These are phyloP conservation scores for Lophiostoma macrostomum DNA, from an alignment of 495 filamentous ascomycete genomes.

Conservation along the genomic window DNA sequence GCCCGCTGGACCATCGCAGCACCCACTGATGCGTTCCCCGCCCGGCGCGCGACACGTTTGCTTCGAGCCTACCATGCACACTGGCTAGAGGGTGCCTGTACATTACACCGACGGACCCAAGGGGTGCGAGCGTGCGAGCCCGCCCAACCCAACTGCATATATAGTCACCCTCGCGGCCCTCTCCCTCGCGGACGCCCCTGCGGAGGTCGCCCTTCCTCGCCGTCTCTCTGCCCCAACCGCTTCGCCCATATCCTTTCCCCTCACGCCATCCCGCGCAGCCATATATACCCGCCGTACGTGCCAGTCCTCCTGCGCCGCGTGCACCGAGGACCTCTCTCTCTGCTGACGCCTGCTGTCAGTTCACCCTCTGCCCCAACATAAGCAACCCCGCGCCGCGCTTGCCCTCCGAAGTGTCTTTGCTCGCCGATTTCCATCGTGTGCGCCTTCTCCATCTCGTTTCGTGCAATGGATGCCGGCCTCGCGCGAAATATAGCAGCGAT, in stretches of 20 bases:
- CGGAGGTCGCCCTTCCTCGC: conserved; percentile 17
- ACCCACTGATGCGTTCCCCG: conserved; percentile 34
- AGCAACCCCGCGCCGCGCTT: conserved; percentile 8
- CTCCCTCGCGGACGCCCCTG: conserved; percentile 12
- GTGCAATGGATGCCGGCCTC: conserved; percentile 22
- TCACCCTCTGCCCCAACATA: conserved; percentile 18
- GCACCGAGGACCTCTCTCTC: background rate
- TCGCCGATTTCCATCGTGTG: background rate
- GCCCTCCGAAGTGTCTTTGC: background rate
- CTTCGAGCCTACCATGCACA: conserved; percentile 36
- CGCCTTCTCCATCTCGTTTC: background rate
- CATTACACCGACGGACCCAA: conserved; percentile 27
- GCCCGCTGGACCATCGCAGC: conserved; percentile 4
- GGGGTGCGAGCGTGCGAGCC: too few relatives aligned
- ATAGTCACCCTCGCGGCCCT: conserved; percentile 19
- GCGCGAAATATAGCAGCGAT: conserved; percentile 18
- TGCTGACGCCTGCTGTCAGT: conserved; percentile 30
- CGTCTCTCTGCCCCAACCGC: too few relatives aligned
- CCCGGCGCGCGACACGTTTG: conserved; percentile 27
- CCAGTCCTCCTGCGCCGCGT: background rate
- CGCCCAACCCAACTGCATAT: conserved; percentile 14
- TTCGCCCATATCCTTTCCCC: conserved; percentile 14
- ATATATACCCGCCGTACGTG: background rate
- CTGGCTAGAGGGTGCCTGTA: conserved; percentile 25
- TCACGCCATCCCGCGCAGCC: conserved; percentile 1